Evolutionary conservation across 495 filamentous ascomycete genomes (phyloP).

Genomic region (Xanthoparmelia taractica): DNA sequence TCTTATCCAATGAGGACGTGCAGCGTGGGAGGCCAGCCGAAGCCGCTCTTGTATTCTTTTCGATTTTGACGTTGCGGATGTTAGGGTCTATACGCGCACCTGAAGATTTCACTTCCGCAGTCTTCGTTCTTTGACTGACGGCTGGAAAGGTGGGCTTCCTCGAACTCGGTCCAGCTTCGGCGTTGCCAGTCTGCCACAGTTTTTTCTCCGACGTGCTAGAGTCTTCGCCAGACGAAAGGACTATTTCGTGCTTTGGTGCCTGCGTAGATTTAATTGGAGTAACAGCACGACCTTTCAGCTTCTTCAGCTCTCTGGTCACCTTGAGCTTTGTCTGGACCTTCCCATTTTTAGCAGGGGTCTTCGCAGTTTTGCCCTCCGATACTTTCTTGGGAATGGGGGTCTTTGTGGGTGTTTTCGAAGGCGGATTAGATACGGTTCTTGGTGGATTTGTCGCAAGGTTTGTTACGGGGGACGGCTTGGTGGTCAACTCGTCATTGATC

Average conservation of each 20-base stretch:
- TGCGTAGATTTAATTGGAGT: slow-evolving; percentile 4
- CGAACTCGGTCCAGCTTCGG: slow-evolving; percentile 23
- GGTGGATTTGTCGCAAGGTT: neutral
- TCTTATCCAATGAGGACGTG: neutral
- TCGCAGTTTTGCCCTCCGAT: slow-evolving; percentile 5
- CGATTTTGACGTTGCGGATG: neutral
- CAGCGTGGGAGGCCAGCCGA: slow-evolving; percentile 1
- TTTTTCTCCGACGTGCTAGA: slow-evolving; percentile 15
- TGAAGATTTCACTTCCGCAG: neutral
- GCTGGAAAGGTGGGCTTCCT: slow-evolving; percentile 7
- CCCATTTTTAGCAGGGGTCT: slow-evolving; percentile 1
- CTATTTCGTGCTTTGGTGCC: neutral
- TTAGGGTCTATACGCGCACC: slow-evolving; percentile 4
- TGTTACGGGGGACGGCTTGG: neutral
- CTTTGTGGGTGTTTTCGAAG: neutral
- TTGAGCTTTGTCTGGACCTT: slow-evolving; percentile 25
- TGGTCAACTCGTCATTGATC: slow-evolving; percentile 4
- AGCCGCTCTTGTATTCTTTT: slow-evolving; percentile 1
- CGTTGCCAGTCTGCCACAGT: slow-evolving; percentile 8
- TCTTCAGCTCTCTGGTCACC: slow-evolving; percentile 11
- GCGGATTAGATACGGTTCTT: neutral
- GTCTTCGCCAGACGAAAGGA: slow-evolving; percentile 6
- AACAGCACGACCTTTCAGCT: slow-evolving; percentile 16
- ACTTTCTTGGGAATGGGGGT: neutral
- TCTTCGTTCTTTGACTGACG: neutral